Evolutionary conservation across 108 stramenopile genomes (phyloP), one percentile per base, ranked within the genome.

Genomic region (Stephanodiscus minutulus): DNA sequence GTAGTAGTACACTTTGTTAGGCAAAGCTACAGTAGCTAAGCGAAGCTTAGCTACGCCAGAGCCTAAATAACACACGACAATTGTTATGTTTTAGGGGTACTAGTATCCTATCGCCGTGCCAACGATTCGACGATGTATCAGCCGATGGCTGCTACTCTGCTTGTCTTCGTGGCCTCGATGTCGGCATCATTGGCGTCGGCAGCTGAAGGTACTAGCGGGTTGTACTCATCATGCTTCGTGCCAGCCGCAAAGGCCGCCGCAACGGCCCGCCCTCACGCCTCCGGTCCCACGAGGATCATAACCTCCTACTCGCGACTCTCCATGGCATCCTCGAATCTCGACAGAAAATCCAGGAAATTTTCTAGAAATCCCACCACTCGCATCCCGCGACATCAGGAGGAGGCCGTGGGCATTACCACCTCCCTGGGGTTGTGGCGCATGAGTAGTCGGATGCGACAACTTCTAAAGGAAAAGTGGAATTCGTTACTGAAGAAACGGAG

Each of bases 361-460:
- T 25, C 4, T 12, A 25, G 52, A 25, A 53, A 53, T 53, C 9
- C 6, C 9, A 60, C 5, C 18, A 60, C 35, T 18, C 59, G 59
- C 59, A 60, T 60, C 0, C 59, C 59, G 20, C 17, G 59, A 37
- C 44, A 60, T 37, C 47, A 59, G 11, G 46, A 55, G 15, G 75
- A 76, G 47, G 68, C 55, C 13, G 75, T 62, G 31, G 75, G 75
- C 10, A 69, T 76, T 15, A 58, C 75, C 39, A 29, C 39, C 35
- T 61, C 66, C 0, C 29, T 76, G 5, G 75, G 68, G 6, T 39
- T 76, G 5, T 76, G 68, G 68, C 68, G 75, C 46, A 13, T 63
- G 8, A 62, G 52, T 31, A 31, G 27, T 33, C 52, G 68, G 5
- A 53, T 46, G 36, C 18, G 18, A 50, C 53, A 28, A 29, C 27